Conservation (phyloP, 768 basidiomycete genomes). For the Tylopilus cervinicoccineus region DNA sequence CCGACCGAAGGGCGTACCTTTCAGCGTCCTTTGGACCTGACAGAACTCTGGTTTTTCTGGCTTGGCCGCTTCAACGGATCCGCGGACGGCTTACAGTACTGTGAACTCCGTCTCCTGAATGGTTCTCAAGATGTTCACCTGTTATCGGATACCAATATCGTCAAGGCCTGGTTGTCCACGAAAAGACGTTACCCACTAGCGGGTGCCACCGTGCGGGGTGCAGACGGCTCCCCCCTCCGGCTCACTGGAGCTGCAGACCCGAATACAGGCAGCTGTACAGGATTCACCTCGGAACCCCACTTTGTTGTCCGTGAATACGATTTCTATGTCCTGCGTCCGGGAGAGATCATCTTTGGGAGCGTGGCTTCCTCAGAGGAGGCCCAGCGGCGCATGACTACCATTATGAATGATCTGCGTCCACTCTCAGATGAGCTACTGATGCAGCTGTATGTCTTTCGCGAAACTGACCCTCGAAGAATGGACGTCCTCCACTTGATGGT, state of each 20-base stretch:
- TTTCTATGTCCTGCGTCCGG: slow-evolving; percentile 28
- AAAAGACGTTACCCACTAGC: slow-evolving; percentile 51
- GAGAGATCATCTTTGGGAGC: slow-evolving; percentile 37
- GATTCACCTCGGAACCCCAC: not conserved
- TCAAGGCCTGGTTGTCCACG: slow-evolving; percentile 41
- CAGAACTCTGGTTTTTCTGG: slow-evolving; percentile 41
- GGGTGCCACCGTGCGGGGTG: slow-evolving; percentile 35
- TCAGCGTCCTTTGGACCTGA: slow-evolving; percentile 35
- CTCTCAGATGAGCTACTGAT: slow-evolving; percentile 44
- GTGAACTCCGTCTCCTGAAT: slow-evolving; percentile 25
- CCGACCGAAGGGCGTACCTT: slow-evolving; percentile 13
- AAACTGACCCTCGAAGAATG: slow-evolving; percentile 28
- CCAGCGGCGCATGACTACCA: slow-evolving; percentile 19
- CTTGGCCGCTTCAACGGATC: slow-evolving; percentile 42
- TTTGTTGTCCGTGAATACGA: slow-evolving; percentile 42
- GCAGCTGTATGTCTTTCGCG: slow-evolving; percentile 39
- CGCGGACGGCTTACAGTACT: slow-evolving; percentile 41
- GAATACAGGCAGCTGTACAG: not conserved
- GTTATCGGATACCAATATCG: slow-evolving; percentile 34
- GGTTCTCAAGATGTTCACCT: slow-evolving; percentile 19
- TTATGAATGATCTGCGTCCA: slow-evolving; percentile 33
- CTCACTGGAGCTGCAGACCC: not conserved
- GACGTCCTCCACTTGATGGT: slow-evolving; percentile 41
- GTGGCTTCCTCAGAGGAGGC: slow-evolving; percentile 36
- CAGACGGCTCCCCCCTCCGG: not conserved